Conservation (phyloP, 1,284 basidiomycete species). For the Leccinum glutinopallens region DNA sequence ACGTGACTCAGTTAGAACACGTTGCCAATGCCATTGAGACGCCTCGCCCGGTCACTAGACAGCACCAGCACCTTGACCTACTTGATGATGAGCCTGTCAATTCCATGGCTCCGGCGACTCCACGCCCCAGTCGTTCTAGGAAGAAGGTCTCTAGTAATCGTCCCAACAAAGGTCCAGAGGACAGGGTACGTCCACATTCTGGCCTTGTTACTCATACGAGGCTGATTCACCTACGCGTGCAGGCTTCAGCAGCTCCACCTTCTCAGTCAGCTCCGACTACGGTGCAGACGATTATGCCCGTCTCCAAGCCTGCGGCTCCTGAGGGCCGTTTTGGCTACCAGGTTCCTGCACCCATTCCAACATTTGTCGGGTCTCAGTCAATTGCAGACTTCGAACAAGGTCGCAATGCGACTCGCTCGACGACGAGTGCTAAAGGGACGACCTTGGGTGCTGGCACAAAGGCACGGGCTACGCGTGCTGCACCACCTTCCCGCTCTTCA, state of each 20-base stretch:
- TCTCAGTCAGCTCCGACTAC: conserved; percentile 45
- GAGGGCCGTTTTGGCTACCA: not conserved
- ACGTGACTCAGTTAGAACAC: not conserved
- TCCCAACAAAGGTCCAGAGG: conserved; percentile 63
- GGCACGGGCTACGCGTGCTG: no score
- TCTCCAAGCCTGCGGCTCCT: not conserved
- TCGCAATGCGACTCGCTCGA: not conserved
- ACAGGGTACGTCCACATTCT: not conserved
- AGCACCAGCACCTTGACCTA: not conserved
- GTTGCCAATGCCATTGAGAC: not conserved
- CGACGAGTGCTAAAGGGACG: no score
- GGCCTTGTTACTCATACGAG: no score
- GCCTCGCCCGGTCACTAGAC: not conserved
- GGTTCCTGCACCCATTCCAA: not conserved
- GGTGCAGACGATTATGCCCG: not conserved
- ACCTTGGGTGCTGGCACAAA: no score
- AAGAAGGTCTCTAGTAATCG: not conserved
- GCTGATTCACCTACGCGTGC: not conserved
- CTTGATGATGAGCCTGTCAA: not conserved
- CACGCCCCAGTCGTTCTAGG: not conserved
- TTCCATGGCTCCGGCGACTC: not conserved
- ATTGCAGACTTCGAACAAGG: not conserved
- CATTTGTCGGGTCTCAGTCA: not conserved
- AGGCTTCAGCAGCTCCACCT: conserved; percentile 62
- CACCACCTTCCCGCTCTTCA: no score